Evolutionary conservation across 2,329 filamentous ascomycete species (phyloP).

Genomic region (Talaromyces sp.): DNA sequence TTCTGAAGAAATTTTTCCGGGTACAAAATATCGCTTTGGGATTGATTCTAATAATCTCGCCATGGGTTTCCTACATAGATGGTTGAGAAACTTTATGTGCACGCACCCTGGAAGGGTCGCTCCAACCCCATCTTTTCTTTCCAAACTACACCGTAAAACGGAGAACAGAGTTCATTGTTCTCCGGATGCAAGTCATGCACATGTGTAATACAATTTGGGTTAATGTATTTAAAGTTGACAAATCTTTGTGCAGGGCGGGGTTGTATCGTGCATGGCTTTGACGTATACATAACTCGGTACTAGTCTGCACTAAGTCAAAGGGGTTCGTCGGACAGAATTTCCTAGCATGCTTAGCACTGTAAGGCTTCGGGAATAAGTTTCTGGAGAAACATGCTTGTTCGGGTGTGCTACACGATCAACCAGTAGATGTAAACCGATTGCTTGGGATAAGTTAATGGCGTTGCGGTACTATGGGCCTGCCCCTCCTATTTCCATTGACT

Average conservation of each 20-base stretch:
- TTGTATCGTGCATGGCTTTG: not conserved
- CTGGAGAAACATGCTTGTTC: too few relatives aligned
- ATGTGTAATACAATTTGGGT: constrained; percentile 12
- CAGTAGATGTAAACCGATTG: too few relatives aligned
- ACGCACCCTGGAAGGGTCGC: not conserved
- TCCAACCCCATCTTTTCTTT: not conserved
- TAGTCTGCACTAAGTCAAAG: not conserved
- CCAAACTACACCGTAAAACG: constrained; percentile 8
- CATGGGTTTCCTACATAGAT: too few relatives aligned
- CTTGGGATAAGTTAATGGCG: too few relatives aligned
- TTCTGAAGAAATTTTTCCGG: not conserved
- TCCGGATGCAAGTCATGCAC: constrained; percentile 23
- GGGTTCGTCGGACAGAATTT: not conserved
- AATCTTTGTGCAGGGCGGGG: constrained; percentile 15
- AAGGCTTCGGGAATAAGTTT: too few relatives aligned
- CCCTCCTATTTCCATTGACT: too few relatives aligned
- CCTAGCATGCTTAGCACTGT: too few relatives aligned
- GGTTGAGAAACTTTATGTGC: not conserved
- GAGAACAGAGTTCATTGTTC: constrained; percentile 17
- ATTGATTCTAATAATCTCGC: too few relatives aligned
- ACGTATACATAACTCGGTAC: constrained; percentile 6
- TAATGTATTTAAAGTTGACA: constrained; percentile 11
- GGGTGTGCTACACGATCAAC: too few relatives aligned
- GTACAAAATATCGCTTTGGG: too few relatives aligned
- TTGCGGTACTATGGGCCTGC: too few relatives aligned